A percentile compares a stretch with the other conserved stretches of the same genome.
Conservation (phyloP, 1,284 basidiomycete genomes). For the Ganoderma multipileum region DNA sequence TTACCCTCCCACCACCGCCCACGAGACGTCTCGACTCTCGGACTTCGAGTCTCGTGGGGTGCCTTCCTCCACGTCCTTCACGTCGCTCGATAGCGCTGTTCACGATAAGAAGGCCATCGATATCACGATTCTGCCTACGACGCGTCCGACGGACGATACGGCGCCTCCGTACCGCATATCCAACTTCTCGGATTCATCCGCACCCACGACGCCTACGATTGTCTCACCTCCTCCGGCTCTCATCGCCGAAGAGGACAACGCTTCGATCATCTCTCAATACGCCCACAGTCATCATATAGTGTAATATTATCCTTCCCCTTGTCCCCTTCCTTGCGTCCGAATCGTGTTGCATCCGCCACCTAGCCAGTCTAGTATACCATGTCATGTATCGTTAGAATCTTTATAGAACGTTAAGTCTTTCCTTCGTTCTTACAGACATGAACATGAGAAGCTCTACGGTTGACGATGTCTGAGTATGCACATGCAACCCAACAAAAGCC, state of each 20-base stretch:
- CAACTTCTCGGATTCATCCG: neutral
- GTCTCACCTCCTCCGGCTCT: conserved; percentile 3
- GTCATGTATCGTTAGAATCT: too few species aligned
- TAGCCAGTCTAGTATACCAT: too few species aligned
- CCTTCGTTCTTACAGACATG: too few species aligned
- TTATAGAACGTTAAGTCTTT: too few species aligned
- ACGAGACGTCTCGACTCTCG: neutral
- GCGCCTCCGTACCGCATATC: neutral
- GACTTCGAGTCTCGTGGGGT: neutral
- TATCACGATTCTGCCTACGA: neutral
- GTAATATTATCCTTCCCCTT: neutral
- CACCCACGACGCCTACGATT: neutral
- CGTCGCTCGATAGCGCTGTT: neutral
- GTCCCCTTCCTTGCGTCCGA: neutral
- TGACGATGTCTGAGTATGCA: too few species aligned
- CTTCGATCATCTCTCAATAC: conserved; percentile 3
- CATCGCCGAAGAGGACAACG: neutral
- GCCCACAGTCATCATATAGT: neutral
- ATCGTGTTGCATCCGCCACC: too few species aligned
- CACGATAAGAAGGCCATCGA: conserved; percentile 10
- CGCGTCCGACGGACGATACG: neutral
- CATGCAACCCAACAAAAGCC: too few species aligned
- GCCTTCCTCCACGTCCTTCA: conserved; percentile 2
- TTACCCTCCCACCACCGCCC: conserved; percentile 1
- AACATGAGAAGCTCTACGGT: too few species aligned